Percentiles rank a stretch among this genome's conserved stretches.
phyloP scores from a whole-genome alignment of 1,139 yeast genomes.

The Yamadazyma songkhlaensis region DNA sequence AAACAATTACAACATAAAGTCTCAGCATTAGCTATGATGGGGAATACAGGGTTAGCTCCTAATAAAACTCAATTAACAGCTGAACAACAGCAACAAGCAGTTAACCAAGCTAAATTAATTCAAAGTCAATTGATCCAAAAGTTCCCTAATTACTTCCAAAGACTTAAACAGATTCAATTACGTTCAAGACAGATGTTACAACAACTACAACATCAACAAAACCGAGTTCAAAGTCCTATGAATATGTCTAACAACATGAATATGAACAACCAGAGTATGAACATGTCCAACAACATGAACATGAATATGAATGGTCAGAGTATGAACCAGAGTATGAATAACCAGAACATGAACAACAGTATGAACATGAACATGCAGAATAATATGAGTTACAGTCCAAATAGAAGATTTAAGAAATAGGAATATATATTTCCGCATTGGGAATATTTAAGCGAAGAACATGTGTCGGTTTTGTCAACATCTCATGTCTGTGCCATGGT shows the following conservation, averaged over 20 bases:
- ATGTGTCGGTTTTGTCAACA: too few species aligned
- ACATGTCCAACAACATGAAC: background rate
- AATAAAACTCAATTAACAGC: conserved; percentile 42
- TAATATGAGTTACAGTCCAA: background rate
- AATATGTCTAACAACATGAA: conserved; percentile 7
- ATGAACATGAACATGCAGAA: background rate
- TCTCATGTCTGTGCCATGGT: too few species aligned
- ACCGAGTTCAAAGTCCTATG: background rate
- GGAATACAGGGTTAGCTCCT: conserved; percentile 45
- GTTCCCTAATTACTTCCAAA: conserved; percentile 44
- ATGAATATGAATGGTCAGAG: background rate
- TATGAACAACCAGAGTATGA: background rate
- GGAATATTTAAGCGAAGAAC: too few species aligned
- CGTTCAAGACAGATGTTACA: conserved; percentile 25
- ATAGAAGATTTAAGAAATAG: background rate
- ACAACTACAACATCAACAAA: conserved; percentile 16
- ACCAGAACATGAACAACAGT: background rate
- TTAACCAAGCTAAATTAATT: conserved; percentile 41
- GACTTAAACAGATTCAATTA: conserved; percentile 40
- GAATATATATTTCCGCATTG: too few species aligned
- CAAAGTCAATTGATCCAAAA: conserved; percentile 45
- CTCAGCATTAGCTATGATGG: conserved; percentile 44
- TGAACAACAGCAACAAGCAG: conserved; percentile 46
- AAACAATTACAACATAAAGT: conserved; percentile 42
- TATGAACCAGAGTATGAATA: conserved; percentile 1